phyloP scores from a whole-genome alignment of 2,329 filamentous ascomycete species.

The Colletotrichum tamarilloi region DNA sequence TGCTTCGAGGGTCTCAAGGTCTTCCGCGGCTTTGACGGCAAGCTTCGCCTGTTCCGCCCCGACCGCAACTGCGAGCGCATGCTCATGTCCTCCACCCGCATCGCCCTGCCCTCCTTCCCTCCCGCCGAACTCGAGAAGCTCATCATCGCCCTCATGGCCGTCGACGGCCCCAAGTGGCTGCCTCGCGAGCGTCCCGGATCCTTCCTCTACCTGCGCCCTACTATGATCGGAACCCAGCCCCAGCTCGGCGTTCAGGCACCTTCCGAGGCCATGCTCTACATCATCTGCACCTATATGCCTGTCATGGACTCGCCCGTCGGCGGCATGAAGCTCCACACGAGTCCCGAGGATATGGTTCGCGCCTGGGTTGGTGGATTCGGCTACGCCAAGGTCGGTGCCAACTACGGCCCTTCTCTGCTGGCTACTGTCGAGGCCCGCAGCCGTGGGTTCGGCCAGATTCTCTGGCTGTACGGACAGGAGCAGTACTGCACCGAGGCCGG shows the following conservation, averaged over 20 bases:
- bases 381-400: conserved; percentile 91
- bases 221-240: conserved; percentile 84
- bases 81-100: conserved; percentile 69
- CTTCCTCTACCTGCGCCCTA: conserved; percentile 88
- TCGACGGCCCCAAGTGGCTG: conserved; percentile 83
- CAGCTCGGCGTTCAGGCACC: conserved; percentile 86
- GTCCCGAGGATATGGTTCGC: conserved; percentile 83
- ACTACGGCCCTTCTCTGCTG: conserved; percentile 87
- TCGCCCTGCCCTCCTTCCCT: conserved; percentile 80
- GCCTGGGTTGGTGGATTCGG: conserved; percentile 96
- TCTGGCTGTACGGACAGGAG: conserved; percentile 90
- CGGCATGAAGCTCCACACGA: conserved; percentile 81
- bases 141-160: conserved; percentile 75
- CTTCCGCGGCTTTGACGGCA: conserved; percentile 82
- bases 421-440: conserved; percentile 80
- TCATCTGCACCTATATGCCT: conserved; percentile 76
- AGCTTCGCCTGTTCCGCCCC: conserved; percentile 82
- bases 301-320: conserved; percentile 61
- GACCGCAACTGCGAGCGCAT: conserved; percentile 77
- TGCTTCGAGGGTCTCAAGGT: conserved; percentile 90
- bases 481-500: conserved; percentile 89
- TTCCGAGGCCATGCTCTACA: conserved; percentile 86
- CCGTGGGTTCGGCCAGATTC: conserved; percentile 85
- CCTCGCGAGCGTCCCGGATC: conserved; percentile 73
- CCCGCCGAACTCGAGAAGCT: conserved; percentile 79